Evolutionary conservation across 441 rosid species (phyloP), one percentile per base, ranked within the genome.

Genomic region (Eutrema salsugineum): DNA sequence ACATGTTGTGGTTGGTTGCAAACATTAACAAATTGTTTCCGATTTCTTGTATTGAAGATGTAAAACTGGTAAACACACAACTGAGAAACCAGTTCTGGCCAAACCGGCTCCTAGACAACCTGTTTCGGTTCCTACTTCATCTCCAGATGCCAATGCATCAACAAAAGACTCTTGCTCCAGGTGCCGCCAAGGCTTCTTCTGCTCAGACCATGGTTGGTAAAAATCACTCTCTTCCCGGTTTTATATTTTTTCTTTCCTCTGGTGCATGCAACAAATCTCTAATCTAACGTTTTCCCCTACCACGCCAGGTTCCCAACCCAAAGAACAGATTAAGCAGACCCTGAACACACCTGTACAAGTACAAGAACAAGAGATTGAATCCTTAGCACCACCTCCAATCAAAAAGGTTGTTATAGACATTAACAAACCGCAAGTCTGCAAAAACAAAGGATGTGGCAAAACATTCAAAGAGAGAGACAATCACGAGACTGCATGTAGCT

Each of bases 151-250:
- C 51, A 73, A 61, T 68, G 24, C 85, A 32, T 54, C 87, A 43
- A 39, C 86, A 11, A 95, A 83, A 81, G 94, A 83, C 70, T 77
- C 87, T 47, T 95, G 98, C 79, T 73, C 86, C 4, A 82, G 99
- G 78, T 95, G 99, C 82, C 85, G 75, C 68, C 99, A 92, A 79
- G 96, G 99, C 53, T 95, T 95, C 89, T 93, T 91, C 82, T 95
- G 99, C 78, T 95, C 99, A 3, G 96, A 89, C 76, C 99, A 95
- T 40, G 99, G 99, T 93, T 56, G 84, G 94, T 87, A 88, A 36
- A 36, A 55, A 46, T 60, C 20, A 22, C 61, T 73, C 68, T 48
- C 59, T 11, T 61, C 12, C 42, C 36, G 9, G 15, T 54, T 46
- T 22, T 11, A 11, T 11, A 11, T 4, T 0, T 51, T 43, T 3